A percentile compares a stretch with the other conserved stretches of the same genome.
Evolutionary conservation across 306 rosid genomes (phyloP).

Genomic region (Hippophae gyantsensis): DNA sequence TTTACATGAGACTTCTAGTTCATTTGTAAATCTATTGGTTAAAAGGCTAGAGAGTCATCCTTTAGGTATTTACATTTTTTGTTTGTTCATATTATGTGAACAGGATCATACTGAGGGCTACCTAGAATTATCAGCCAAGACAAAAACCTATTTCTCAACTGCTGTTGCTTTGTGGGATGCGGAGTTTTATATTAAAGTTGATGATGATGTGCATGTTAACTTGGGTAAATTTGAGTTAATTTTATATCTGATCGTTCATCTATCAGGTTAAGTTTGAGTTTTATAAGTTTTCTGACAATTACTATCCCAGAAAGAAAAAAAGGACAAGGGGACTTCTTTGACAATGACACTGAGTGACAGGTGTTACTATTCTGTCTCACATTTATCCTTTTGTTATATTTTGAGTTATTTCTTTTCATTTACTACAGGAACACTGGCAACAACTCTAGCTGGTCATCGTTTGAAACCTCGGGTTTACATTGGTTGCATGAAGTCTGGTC

Average conservation of each 20-base stretch:
- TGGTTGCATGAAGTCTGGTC: conserved; percentile 98
- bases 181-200: conserved; percentile 80
- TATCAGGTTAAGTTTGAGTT: neutral
- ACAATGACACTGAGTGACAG: too few relatives aligned
- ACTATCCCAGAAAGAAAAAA: too few relatives aligned
- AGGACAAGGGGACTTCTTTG: neutral
- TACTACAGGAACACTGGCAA: conserved; percentile 60
- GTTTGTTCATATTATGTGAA: conserved; percentile 4
- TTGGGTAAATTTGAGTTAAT: conserved; percentile 39
- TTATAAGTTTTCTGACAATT: neutral
- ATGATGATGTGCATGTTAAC: conserved; percentile 84
- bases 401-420: neutral
- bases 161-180: conserved; percentile 80
- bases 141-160: conserved; percentile 61
- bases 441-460: conserved; percentile 44
- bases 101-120: conserved; percentile 76
- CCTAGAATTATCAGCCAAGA: conserved; percentile 67
- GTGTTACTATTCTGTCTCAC: neutral
- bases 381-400: neutral
- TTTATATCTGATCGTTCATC: neutral
- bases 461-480: conserved; percentile 59
- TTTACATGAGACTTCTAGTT: neutral
- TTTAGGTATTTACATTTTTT: neutral
- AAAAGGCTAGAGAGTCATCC: neutral
- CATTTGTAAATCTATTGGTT: neutral